Evolutionary conservation across 2,329 filamentous ascomycete genomes (phyloP).

Genomic region (Arachnomyces sp.): DNA sequence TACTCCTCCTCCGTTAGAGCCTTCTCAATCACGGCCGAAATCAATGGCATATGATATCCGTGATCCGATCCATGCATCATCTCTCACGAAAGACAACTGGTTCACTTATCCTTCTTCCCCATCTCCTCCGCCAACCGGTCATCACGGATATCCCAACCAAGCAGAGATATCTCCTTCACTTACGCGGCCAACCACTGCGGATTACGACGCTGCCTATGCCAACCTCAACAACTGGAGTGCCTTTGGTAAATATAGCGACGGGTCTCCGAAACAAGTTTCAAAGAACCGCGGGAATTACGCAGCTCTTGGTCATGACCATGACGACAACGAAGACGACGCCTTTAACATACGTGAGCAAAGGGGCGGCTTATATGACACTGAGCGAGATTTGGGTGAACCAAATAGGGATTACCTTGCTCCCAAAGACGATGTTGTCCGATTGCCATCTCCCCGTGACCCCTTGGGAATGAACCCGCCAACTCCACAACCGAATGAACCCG

Average conservation of each 20-base stretch:
- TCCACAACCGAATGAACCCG: slow-evolving; percentile 26
- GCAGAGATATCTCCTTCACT: slow-evolving; percentile 12
- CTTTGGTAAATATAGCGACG: too few species aligned
- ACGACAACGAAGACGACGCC: slow-evolving; percentile 22
- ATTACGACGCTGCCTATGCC: slow-evolving; percentile 26
- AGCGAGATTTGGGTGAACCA: slow-evolving; percentile 31
- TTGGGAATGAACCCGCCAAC: slow-evolving; percentile 41
- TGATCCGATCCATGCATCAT: slow-evolving; percentile 29
- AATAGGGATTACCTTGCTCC: slow-evolving; percentile 28
- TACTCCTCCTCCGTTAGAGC: slow-evolving; percentile 22
- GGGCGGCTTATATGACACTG: slow-evolving; percentile 17
- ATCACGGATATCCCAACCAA: not conserved
- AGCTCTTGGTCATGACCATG: slow-evolving; percentile 26
- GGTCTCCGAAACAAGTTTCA: slow-evolving; percentile 13
- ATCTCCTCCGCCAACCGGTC: slow-evolving; percentile 16
- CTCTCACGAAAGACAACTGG: slow-evolving; percentile 32
- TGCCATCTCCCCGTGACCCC: slow-evolving; percentile 30
- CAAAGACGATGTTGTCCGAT: slow-evolving; percentile 21
- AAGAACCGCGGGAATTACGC: slow-evolving; percentile 31
- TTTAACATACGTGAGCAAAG: slow-evolving; percentile 9
- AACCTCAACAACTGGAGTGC: too few species aligned
- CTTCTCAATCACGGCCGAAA: slow-evolving; percentile 16
- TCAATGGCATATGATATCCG: slow-evolving; percentile 22
- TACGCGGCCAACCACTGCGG: slow-evolving; percentile 20
- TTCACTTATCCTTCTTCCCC: slow-evolving; percentile 30